phyloP scores from a whole-genome alignment of 202 grass and related monocot species.

The Setaria viridis region DNA sequence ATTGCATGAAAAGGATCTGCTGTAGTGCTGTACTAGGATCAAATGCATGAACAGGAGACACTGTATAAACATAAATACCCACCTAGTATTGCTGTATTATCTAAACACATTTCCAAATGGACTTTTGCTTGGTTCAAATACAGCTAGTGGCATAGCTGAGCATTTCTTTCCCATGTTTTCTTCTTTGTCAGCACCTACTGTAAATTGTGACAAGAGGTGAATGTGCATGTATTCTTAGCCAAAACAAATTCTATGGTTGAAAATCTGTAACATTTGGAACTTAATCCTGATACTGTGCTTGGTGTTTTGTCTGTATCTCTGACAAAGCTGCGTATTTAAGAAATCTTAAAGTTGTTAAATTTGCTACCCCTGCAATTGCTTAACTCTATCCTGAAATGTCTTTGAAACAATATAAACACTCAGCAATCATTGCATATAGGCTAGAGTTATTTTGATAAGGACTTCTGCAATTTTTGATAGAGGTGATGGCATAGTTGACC shows the following conservation, averaged over 20 bases:
- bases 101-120: conserved; percentile 25
- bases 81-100: not conserved
- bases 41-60: conserved; percentile 31
- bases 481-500: conserved; percentile 1
- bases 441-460: not conserved
- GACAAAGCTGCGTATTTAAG: not conserved
- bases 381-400: not conserved
- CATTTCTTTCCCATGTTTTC: conserved; percentile 27
- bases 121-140: conserved; percentile 28
- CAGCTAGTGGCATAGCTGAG: not conserved
- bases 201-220: not conserved
- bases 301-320: conserved; percentile 11
- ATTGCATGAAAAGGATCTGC: conserved; percentile 54
- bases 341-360: not conserved
- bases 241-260: conserved; percentile 24
- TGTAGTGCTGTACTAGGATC: conserved; percentile 10
- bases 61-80: not conserved
- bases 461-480: not conserved
- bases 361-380: not conserved
- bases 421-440: not conserved
- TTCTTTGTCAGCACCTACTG: conserved; percentile 3
- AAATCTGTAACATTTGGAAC: not conserved
- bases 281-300: not conserved
- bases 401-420: not conserved
- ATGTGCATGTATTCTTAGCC: not conserved